Evolutionary conservation across 2,329 filamentous ascomycete genomes (phyloP).

Genomic region (Chaetomium strumarium): DNA sequence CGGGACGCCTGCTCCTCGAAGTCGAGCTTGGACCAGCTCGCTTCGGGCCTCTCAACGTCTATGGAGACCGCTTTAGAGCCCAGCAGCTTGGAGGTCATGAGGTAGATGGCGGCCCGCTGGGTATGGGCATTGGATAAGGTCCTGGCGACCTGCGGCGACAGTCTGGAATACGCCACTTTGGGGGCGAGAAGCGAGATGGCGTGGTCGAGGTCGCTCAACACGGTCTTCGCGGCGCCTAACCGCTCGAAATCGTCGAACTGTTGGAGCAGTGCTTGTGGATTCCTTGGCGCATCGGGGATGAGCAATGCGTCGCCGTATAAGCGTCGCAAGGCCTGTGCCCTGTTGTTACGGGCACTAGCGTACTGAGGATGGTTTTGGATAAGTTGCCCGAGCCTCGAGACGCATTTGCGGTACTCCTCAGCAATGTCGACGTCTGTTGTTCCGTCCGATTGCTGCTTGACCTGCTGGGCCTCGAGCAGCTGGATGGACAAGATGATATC

Average conservation of each 20-base stretch:
- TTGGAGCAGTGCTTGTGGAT: slow-evolving; percentile 37
- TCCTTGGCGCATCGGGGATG: slow-evolving; percentile 35
- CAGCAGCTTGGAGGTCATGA: slow-evolving; percentile 50
- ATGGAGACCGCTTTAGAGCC: slow-evolving; percentile 34
- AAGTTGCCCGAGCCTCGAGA: slow-evolving; percentile 48
- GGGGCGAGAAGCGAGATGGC: slow-evolving; percentile 57
- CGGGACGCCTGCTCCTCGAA: slow-evolving; percentile 58
- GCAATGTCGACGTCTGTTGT: slow-evolving; percentile 32
- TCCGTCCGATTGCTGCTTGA: slow-evolving; percentile 35
- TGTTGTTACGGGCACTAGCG: slow-evolving; percentile 68
- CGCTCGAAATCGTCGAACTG: slow-evolving; percentile 35
- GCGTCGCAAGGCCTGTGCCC: slow-evolving; percentile 60
- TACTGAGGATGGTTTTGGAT: slow-evolving; percentile 57
- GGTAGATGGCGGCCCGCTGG: slow-evolving; percentile 61
- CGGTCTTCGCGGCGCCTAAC: slow-evolving; percentile 34
- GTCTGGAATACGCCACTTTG: slow-evolving; percentile 39
- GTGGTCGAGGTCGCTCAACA: slow-evolving; percentile 49
- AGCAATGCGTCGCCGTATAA: slow-evolving; percentile 57
- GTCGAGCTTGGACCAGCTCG: slow-evolving; percentile 45
- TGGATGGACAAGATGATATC: slow-evolving; percentile 51
- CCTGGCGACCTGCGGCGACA: slow-evolving; percentile 60
- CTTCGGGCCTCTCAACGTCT: slow-evolving; percentile 38
- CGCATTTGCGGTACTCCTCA: slow-evolving; percentile 41
- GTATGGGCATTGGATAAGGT: slow-evolving; percentile 66
- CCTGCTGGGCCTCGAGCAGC: slow-evolving; percentile 48